A percentile compares a stretch with the other conserved stretches of the same genome.
These are phyloP conservation scores for Arthroderma sp. DNA, from an alignment of 2,329 filamentous ascomycete genomes.

Conservation along the genomic window DNA sequence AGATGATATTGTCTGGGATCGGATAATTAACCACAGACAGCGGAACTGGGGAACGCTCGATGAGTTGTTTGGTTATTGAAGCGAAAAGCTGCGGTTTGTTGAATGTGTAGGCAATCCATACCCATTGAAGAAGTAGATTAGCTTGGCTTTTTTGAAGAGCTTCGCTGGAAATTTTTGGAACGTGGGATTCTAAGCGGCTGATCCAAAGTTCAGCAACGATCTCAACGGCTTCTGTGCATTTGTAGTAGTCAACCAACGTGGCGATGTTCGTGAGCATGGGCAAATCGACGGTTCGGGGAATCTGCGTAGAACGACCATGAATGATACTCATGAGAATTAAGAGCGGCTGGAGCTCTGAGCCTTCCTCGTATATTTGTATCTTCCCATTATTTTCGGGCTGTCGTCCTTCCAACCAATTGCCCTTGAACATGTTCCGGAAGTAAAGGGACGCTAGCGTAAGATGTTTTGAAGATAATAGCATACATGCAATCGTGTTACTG, in stretches of 20 bases:
- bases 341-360: not conserved
- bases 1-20: too few species aligned
- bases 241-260: conserved; percentile 12
- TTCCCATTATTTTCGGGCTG: not conserved
- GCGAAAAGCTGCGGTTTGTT: too few species aligned
- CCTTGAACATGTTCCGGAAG: conserved; percentile 3
- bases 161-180: too few species aligned
- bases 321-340: not conserved
- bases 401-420: conserved; percentile 2
- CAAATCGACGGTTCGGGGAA: not conserved
- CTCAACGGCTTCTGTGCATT: conserved; percentile 11
- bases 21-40: too few species aligned
- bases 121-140: too few species aligned
- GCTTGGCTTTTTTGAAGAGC: too few species aligned
- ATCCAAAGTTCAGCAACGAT: conserved; percentile 12
- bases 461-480: conserved; percentile 2
- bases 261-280: conserved; percentile 9
- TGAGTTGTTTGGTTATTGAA: too few species aligned
- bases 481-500: too few species aligned
- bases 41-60: too few species aligned
- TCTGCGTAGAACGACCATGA: not conserved
- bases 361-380: not conserved
- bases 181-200: not conserved
- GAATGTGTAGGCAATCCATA: too few species aligned
- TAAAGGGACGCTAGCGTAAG: conserved; percentile 2